These are phyloP conservation scores for Coemansia sp. DNA, from an alignment of 192 early-diverging fungal species.

Conservation along the genomic window DNA sequence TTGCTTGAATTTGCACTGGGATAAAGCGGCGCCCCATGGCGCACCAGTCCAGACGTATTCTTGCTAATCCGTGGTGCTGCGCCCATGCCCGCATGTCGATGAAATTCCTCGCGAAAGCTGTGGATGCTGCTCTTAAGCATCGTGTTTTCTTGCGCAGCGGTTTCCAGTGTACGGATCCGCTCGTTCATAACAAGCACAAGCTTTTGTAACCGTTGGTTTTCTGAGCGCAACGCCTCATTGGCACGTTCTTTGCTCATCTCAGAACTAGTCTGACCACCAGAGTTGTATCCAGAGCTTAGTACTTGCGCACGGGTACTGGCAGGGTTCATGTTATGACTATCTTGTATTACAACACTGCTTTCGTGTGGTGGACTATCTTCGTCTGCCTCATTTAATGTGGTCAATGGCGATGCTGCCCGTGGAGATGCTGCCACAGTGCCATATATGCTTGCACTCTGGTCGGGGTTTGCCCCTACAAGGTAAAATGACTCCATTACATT, in stretches of 20 bases:
- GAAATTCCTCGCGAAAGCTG: constrained; percentile 53
- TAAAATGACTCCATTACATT: constrained; percentile 55
- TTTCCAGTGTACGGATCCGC: constrained; percentile 42
- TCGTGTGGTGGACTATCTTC: constrained; percentile 9
- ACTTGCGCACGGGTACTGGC: background rate
- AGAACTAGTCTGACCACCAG: background rate
- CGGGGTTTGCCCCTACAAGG: constrained; percentile 40
- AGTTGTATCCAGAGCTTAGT: background rate
- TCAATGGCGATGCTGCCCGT: constrained; percentile 21
- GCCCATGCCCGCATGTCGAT: constrained; percentile 47
- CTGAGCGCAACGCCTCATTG: constrained; percentile 10
- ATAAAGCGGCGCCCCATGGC: constrained; percentile 1
- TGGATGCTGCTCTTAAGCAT: constrained; percentile 57
- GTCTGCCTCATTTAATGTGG: constrained; percentile 21
- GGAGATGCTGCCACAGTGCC: constrained; percentile 13
- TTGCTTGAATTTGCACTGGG: background rate
- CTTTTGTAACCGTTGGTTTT: constrained; percentile 31
- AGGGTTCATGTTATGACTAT: background rate
- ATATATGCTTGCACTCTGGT: constrained; percentile 41
- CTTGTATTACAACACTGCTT: background rate
- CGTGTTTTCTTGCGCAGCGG: constrained; percentile 54
- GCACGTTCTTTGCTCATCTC: background rate
- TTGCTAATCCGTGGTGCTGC: constrained; percentile 33
- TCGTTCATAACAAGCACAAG: constrained; percentile 33
- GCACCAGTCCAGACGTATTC: constrained; percentile 11